Evolutionary conservation across 1,139 yeast species (phyloP), one percentile per base, ranked within the genome.

Genomic region (Yamadazyma triangularis): DNA sequence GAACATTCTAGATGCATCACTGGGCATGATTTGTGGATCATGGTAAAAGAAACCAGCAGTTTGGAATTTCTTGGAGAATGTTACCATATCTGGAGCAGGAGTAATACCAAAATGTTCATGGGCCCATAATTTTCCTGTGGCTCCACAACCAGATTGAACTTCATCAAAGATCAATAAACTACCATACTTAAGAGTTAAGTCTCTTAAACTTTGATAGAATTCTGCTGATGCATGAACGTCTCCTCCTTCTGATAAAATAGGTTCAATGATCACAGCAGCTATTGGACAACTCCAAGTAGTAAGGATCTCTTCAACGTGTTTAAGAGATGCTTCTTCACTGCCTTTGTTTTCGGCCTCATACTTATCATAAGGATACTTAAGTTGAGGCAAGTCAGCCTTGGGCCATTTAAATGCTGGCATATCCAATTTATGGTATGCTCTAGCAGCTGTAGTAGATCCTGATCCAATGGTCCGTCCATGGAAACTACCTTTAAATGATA

Each of bases 351-450:
- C 73, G 29, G 63, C 74, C 26, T 46, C 70, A 50, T 74, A 53
- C 37, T 66, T 60, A 34, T 71, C 82, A 42, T 80, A 67, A 38
- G 91, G 91, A 54, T 82, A 82, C 58, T 77, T 64, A 60, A 80
- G 75, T 26, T 70, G 48, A 35, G 91, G 91, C 67, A 78, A 81
- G 41, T 80, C 76, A 24, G 89, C 88, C 56, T 79, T 80, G 50
- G 91, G 91, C 91, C 91, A 82, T 47, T 79, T 72, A 64, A 82
- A 82, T n/a, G 86, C 74, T 34, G 91, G 91, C 55, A 82, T 73
- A 51, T 81, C 91, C 56, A 82, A 69, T 64, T 82, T 82, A 66
- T 82, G 91, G 44, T 82, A 71, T 39, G 89, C 87, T 67, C 79
- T 82, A 32, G 88, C 79, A 54, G 87, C 69, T 20, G 91, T 82